A percentile compares a stretch with the other conserved stretches of the same genome.
These are phyloP conservation scores for Cyathus striatus DNA, from an alignment of 768 basidiomycete genomes.

Conservation along the genomic window DNA sequence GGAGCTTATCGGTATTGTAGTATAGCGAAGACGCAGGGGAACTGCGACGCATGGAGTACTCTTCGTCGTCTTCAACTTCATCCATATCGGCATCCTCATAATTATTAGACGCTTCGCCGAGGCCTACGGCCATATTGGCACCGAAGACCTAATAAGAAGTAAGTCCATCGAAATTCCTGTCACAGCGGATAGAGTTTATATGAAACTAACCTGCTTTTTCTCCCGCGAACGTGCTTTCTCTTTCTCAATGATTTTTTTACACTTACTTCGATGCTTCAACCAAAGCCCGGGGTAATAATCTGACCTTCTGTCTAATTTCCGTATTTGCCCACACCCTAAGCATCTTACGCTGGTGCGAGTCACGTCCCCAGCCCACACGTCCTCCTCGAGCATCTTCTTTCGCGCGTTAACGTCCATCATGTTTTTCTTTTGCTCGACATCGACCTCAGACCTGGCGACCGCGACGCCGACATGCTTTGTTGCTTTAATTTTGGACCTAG, in stretches of 20 bases:
- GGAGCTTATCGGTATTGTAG: neutral
- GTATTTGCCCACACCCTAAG: slow-evolving; percentile 9
- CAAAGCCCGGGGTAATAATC: slow-evolving; percentile 16
- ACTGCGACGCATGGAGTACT: neutral
- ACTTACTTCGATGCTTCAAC: slow-evolving; percentile 14
- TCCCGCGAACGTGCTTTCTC: neutral
- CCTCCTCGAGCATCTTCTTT: slow-evolving; percentile 9
- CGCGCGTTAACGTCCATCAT: slow-evolving; percentile 8
- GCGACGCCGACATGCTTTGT: too few relatives aligned
- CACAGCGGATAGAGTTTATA: too few relatives aligned
- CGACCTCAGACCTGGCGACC: neutral
- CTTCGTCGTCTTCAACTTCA: neutral
- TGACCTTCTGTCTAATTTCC: slow-evolving; percentile 13
- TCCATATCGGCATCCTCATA: neutral
- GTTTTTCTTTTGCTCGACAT: slow-evolving; percentile 7
- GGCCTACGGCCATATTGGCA: too few relatives aligned
- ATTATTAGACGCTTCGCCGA: neutral
- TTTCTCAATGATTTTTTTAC: slow-evolving; percentile 7
- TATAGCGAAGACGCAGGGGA: neutral
- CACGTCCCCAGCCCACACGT: slow-evolving; percentile 14
- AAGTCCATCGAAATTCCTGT: too few relatives aligned
- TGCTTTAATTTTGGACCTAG: too few relatives aligned
- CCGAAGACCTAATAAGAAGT: too few relatives aligned
- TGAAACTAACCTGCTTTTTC: neutral
- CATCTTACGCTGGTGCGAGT: slow-evolving; percentile 13